A percentile compares a stretch with the other conserved stretches of the same genome.
phyloP scores from a whole-genome alignment of 148 eudicot genomes.

The Chenopodium suecicum region DNA sequence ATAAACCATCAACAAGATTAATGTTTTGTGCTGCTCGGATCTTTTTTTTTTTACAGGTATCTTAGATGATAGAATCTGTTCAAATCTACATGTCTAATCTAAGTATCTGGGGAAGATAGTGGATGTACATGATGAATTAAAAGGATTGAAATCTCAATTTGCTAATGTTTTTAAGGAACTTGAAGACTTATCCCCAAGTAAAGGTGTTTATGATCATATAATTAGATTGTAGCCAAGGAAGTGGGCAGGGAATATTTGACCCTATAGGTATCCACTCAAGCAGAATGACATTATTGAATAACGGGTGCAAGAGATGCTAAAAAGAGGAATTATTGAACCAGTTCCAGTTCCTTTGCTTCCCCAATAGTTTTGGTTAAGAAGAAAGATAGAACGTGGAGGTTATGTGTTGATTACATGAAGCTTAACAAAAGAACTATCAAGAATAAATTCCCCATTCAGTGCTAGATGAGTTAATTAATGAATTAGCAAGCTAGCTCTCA shows the following conservation, averaged over 20 bases:
- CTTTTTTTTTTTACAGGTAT: too few relatives aligned
- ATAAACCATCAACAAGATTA: neutral
- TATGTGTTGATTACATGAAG: too few relatives aligned
- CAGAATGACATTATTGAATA: neutral
- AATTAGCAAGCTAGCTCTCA: too few relatives aligned
- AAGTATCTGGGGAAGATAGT: neutral
- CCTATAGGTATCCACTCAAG: conserved; percentile 5
- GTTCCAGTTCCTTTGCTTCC: too few relatives aligned
- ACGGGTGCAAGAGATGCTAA: neutral
- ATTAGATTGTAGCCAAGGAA: neutral
- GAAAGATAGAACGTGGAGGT: too few relatives aligned
- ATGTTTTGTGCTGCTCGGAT: neutral
- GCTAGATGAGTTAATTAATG: too few relatives aligned
- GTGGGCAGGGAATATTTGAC: neutral
- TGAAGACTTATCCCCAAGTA: neutral
- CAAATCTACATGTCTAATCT: neutral
- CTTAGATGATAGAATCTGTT: neutral
- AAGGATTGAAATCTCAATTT: neutral
- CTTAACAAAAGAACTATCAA: too few relatives aligned
- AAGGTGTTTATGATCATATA: neutral
- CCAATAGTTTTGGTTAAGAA: too few relatives aligned
- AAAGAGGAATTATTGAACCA: too few relatives aligned
- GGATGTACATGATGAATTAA: neutral
- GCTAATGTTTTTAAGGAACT: neutral
- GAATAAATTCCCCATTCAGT: too few relatives aligned